Percentiles rank a stretch among this genome's conserved stretches.
Conservation (phyloP, 1,284 basidiomycete genomes). For the Boletus sp. region DNA sequence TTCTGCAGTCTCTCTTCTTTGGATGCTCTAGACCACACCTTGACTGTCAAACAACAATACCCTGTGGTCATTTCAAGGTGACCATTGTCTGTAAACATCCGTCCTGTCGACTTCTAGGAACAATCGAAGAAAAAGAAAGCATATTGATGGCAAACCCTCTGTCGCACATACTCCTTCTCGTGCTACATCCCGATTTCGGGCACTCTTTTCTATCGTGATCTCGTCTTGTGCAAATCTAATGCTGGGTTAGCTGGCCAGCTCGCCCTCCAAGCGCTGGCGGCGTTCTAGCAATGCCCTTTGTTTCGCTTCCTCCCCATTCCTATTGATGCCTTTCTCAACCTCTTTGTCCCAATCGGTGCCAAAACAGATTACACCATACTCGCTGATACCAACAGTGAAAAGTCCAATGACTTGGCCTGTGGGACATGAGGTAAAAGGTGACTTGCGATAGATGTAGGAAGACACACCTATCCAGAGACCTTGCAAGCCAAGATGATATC, state of each 20-base stretch:
- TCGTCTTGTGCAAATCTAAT: background rate
- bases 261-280: conserved; percentile 11
- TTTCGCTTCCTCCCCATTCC: conserved; percentile 57
- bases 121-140: background rate
- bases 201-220: background rate
- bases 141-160: conserved; percentile 1
- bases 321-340: conserved; percentile 52
- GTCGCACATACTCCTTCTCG: background rate
- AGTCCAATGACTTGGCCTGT: conserved; percentile 73
- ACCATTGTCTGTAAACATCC: background rate
- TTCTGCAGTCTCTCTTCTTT: conserved; percentile 5
- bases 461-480: conserved; percentile 69
- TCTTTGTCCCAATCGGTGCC: conserved; percentile 70
- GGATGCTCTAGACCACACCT: background rate
- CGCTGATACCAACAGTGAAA: conserved; percentile 71
- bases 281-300: conserved; percentile 32
- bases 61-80: background rate
- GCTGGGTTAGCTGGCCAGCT: conserved; percentile 24
- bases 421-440: background rate
- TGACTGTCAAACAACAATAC: conserved; percentile 6
- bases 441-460: background rate
- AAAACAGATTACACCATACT: conserved; percentile 67
- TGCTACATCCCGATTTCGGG: too few relatives aligned
- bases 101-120: conserved; percentile 1
- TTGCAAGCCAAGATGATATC: conserved; percentile 54